Evolutionary conservation across 2,329 filamentous ascomycete genomes (phyloP), one percentile per base, ranked within the genome.

Genomic region (Exserohilum turcica): DNA sequence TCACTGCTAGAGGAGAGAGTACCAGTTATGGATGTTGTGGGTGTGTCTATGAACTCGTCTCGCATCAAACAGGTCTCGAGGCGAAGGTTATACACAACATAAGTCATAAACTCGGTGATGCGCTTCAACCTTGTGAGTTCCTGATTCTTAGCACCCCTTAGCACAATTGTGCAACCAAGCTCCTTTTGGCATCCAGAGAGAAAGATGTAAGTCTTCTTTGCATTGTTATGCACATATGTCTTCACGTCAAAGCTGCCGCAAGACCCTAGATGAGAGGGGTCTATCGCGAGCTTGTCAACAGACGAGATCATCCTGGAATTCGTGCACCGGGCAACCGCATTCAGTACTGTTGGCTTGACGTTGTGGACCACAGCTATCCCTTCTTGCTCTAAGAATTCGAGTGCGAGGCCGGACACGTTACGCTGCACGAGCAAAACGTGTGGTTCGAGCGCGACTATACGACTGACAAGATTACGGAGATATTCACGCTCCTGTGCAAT

Each of bases 21-120:
- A 3, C 68, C 70, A n/a, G 66, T 80, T 65, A 79, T 70, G 3
- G 84, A 82, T 7, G 81, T 78, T 24, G 83, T 82, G 1, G 92
- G 92, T 18, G 95, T 88, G 57, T 92, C 85, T 13, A 96, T 89
- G 63, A 91, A 96, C 66, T 96, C 92, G 72, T 99, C 94, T 46
- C 91, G 85, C 83, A 99, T 90, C 39, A 99, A 79, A 64, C 90
- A 96, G 1, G 94, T 96, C 76, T 99, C 94, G 12, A 99, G 82
- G 70, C 96, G 96, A 47, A 99, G 81, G 66, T 97, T 99, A 76
- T 99, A 99, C 10, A 97, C 92, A 16, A 99, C 95, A 64, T 97
- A 99, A 32, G 95, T 89, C 93, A 99, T 97, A 70, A 99, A 97
- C 71, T 99, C 94, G 9, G 93, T 94, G 61, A 99, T 94, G 46